Evolutionary conservation across 2,329 filamentous ascomycete species (phyloP), one percentile per base, ranked within the genome.

Genomic region (Zasmidium angulare): DNA sequence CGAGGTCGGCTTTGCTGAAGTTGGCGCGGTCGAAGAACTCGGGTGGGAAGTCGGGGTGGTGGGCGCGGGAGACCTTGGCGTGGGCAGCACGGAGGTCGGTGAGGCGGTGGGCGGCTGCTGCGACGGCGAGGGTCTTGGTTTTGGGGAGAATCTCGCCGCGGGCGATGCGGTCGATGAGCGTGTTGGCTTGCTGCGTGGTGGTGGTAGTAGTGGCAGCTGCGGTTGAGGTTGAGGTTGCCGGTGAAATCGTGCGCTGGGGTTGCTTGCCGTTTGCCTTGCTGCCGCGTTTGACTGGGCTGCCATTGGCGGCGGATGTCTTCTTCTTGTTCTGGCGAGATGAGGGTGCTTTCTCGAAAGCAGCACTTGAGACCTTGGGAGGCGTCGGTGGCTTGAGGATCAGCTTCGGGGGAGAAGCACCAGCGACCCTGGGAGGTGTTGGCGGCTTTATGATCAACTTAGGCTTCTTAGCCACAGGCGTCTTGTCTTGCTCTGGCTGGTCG

Each of bases 11-110:
- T 10, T 50, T 22, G 9, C 57, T 59, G 59, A 68, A 68, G 46
- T 68, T 69, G 26, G 19, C 51, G 1, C 40, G 23, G 47, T 61
- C 53, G 63, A 68, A 70, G 62, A 70, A 71, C 29, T 71, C 68
- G 3, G 69, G 69, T 19, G 61, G 52, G 43, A 68, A 48, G 59
- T 72, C 62, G 23, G 62, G 52, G 29, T 24, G 19, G 46, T 19
- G 12, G 3, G 36, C 14, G 29, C 29, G 7, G 29, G 7, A 14
- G 29, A 7, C 7, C 14, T 43, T 43, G 21, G 9, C 23, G 43
- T 60, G 53, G 2, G 57, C 47, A 46, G 46, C 40, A n/a, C 63
- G 53, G 17, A 71, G 63, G 20, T 55, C 53, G 21, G 58, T 43
- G 19, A 60, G 53, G 53, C 65, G 68, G 23, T 55, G 53, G 3